Base-by-base conservation (phyloP, 2,329 filamentous ascomycete species). In the Aureobasidium zeae region DNA sequence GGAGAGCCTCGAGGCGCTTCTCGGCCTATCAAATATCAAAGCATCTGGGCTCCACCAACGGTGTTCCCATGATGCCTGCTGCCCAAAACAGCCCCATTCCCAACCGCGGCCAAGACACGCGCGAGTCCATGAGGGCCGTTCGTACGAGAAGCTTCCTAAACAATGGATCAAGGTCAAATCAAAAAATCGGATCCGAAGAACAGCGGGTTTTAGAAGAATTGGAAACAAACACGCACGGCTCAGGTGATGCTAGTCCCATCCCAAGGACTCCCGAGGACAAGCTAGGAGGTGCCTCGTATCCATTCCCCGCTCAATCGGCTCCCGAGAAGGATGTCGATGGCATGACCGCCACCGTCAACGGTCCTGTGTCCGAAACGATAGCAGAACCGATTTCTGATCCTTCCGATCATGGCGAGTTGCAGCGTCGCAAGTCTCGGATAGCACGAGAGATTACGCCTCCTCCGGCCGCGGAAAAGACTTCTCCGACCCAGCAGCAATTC, bases 1-100 rank as follows among this genome's bases (percentile, higher is more conserved):
- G 91, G 58, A 76, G 91, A 59, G 91, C 91, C 1, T 98, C 91
- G 11, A 76, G 89, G 53, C 74, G 91, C 56, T 98, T 96, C 60
- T 96, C 91, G 2, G 84, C 87, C 42, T 98, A 96, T 60, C 91
- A 98, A 58, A 94, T 98, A 53, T 86, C 86, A 33, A 96, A 95
- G 59, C 87, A 94, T 55, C 70, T 96, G 2, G 89, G 89, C 9
- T 81, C 82, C 28, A 75, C 83, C 12, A 87, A 81, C 62, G 86
- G 85, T 15, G 81, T 96, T 12, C 86, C 88, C 5, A 83, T 93
- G 57, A 76, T 96, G 15, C 87, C 89, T 19, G 72, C 84, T 4
- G 63, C 71, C 13, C 86, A 93, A 58, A 86, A 81, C 49, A 81
- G 82, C 3, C 86, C 85, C 1, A 74, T 89, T 50, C 88, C 88